Evolutionary conservation across 2,329 filamentous ascomycete species (phyloP).

Genomic region (Talaromyces piceae): DNA sequence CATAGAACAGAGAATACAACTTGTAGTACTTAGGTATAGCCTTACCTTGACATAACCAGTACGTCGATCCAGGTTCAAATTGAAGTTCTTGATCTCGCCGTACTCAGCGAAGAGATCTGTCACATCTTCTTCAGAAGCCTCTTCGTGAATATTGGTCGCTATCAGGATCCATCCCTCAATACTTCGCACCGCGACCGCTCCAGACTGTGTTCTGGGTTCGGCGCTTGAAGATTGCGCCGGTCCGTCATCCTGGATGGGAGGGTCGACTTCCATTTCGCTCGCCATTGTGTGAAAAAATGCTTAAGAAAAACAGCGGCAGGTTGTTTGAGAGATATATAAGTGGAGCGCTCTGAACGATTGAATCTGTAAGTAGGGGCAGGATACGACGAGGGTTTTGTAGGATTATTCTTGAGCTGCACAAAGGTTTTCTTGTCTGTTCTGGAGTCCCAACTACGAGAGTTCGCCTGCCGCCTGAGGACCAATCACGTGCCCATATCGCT

Average conservation of each 20-base stretch:
- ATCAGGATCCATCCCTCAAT: constrained; percentile 65
- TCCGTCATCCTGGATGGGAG: constrained; percentile 28
- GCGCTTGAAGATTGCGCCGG: constrained; percentile 23
- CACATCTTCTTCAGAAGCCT: constrained; percentile 60
- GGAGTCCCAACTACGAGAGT: too few relatives aligned
- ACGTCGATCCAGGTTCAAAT: constrained; percentile 57
- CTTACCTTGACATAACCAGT: constrained; percentile 62
- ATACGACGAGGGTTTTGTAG: too few relatives aligned
- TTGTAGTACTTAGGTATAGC: constrained; percentile 2
- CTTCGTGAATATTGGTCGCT: constrained; percentile 62
- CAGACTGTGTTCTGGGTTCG: constrained; percentile 38
- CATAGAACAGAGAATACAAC: too few relatives aligned
- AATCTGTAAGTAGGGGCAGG: too few relatives aligned
- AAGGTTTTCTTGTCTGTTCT: too few relatives aligned
- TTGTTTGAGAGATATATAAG: not conserved
- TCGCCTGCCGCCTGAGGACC: too few relatives aligned
- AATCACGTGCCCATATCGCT: too few relatives aligned
- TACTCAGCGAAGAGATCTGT: constrained; percentile 60
- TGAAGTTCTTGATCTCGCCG: constrained; percentile 61
- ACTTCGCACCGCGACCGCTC: constrained; percentile 53
- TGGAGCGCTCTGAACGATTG: too few relatives aligned
- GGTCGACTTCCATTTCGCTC: constrained; percentile 41
- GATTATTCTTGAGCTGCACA: too few relatives aligned
- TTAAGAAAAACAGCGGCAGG: too few relatives aligned
- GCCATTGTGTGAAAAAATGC: too few relatives aligned